These are phyloP conservation scores for Penicillium lividum DNA, from an alignment of 495 filamentous ascomycete genomes.

Conservation along the genomic window DNA sequence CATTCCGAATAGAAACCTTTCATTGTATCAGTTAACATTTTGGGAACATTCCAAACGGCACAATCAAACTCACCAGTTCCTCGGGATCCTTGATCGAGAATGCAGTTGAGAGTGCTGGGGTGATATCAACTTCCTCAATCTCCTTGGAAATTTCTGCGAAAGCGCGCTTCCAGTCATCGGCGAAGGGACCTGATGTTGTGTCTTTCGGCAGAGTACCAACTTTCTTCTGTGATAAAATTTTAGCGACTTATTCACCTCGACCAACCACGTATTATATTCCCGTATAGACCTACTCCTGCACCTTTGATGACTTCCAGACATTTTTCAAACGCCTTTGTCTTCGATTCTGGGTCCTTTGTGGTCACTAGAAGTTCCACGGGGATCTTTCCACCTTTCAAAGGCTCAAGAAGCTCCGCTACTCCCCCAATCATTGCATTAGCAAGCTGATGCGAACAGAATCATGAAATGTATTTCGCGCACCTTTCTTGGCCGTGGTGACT, in stretches of 20 bases:
- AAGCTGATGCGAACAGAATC: neutral
- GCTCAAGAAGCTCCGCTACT: constrained; percentile 87
- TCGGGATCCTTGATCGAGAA: constrained; percentile 96
- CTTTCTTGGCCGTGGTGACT: constrained; percentile 96
- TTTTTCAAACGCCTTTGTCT: constrained; percentile 80
- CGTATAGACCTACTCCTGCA: constrained; percentile 67
- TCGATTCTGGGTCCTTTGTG: constrained; percentile 86
- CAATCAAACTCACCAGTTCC: constrained; percentile 63
- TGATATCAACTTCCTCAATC: constrained; percentile 85
- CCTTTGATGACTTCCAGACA: constrained; percentile 82
- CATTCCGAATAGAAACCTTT: constrained; percentile 84
- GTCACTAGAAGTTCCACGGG: constrained; percentile 86
- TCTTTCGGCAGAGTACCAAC: constrained; percentile 86
- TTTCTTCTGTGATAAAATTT: constrained; percentile 63
- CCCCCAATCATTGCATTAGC: constrained; percentile 9
- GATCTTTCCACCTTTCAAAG: constrained; percentile 86
- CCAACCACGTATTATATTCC: neutral
- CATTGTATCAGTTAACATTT: constrained; percentile 8
- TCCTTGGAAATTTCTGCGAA: constrained; percentile 77
- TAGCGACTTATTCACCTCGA: neutral
- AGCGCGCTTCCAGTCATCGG: constrained; percentile 90
- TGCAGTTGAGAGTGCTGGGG: constrained; percentile 75
- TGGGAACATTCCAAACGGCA: neutral
- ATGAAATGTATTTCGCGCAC: constrained; percentile 42
- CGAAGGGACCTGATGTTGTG: constrained; percentile 79